Evolutionary conservation across 257 asterid genomes (phyloP), one percentile per base, ranked within the genome.

Genomic region (Salvia splendens): DNA sequence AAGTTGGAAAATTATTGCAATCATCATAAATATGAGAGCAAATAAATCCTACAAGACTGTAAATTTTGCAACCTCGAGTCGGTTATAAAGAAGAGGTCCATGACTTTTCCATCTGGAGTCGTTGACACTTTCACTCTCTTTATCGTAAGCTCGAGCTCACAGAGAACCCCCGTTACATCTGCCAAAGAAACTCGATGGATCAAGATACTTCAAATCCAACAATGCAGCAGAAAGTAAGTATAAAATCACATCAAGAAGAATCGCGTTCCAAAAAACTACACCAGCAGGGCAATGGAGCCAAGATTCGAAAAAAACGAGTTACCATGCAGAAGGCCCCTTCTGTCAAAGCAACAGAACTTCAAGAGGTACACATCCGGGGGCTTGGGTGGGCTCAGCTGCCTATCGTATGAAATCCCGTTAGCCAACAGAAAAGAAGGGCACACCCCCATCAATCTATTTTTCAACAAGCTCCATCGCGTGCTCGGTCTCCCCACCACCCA

Each of bases 21-120:
- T 45, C 20, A 12, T 57, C 28, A 32, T 6, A 57, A 57, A 15
- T 6, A 11, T 0, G 41, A 55, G n/a, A 28, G 47, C 45, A 14
- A 47, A 7, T 35, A 57, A 33, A 36, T 38, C 5, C 24, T 17
- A 12, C 6, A 65, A 51, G 61, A 40, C 24, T 11, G 52, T 33
- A 64, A 15, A 68, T 7, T 5, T 57, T 6, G 10, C 49, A 70
- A 91, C 97, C 97, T 91, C 33, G 84, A 78, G 76, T 91, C 97
- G 0, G 95, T 88, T 67, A 91, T 82, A 83, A 86, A 91, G 87
- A 91, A 88, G 76, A 91, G 87, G 36, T 88, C 95, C 87, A 91
- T 78, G 69, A 86, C 96, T 85, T 77, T 91, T 71, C 95, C 96
- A 41, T 91, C 97, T 11, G 97, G 97, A 16, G 97, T 91, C n/a